Conservation (phyloP, 2,329 filamentous ascomycete species). For the Microcera coccophila region DNA sequence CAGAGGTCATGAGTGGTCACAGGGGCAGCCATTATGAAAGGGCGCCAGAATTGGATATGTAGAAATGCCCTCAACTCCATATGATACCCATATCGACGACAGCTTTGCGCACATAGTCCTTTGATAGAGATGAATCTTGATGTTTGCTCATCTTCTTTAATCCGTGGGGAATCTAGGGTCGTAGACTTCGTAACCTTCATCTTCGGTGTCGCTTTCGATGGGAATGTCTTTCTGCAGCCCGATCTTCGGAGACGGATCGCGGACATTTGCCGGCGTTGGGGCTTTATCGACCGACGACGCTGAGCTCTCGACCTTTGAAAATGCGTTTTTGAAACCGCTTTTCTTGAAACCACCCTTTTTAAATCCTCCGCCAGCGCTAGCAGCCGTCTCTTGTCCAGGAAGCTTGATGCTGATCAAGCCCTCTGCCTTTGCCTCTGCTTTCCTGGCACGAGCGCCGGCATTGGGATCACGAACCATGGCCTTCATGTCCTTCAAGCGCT, state of each 20-base stretch:
- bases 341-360: conserved; percentile 76
- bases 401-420: conserved; percentile 66
- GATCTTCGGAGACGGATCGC: conserved; percentile 17
- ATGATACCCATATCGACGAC: not conserved
- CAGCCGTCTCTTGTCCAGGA: conserved; percentile 32
- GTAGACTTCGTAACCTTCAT: conserved; percentile 68
- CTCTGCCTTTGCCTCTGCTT: conserved; percentile 66
- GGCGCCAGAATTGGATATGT: conserved; percentile 6
- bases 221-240: conserved; percentile 19
- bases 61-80: conserved; percentile 2
- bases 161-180: conserved; percentile 58
- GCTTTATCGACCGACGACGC: conserved; percentile 35
- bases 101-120: not conserved
- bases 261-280: conserved; percentile 29
- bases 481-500: conserved; percentile 84
- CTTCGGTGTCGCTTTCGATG: conserved; percentile 62
- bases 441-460: conserved; percentile 61
- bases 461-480: conserved; percentile 71
- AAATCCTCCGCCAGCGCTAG: conserved; percentile 44
- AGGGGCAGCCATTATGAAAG: conserved; percentile 20
- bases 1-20: conserved; percentile 35
- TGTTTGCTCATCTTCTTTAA: conserved; percentile 34
- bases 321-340: conserved; percentile 75
- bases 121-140: not conserved
- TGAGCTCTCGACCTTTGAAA: conserved; percentile 50